Conservation (phyloP, 352 stramenopile genomes). For the Pythium periplocum region DNA sequence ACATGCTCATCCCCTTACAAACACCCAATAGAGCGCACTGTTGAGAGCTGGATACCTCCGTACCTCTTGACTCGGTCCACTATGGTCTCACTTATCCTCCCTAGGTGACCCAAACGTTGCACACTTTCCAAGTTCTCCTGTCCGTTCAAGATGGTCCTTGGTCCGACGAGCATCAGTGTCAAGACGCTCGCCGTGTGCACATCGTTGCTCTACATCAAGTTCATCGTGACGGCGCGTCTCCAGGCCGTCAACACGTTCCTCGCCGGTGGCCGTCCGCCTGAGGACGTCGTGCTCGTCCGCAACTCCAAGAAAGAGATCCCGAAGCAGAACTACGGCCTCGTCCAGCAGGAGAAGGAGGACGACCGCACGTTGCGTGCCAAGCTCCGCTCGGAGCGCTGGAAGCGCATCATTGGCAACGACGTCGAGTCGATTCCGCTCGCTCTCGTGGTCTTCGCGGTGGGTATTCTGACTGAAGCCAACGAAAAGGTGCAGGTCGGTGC, state of each 20-base stretch:
- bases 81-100: too few species aligned
- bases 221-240: slow-evolving; percentile 37
- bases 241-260: slow-evolving; percentile 48
- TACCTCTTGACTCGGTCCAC: too few species aligned
- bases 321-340: slow-evolving; percentile 6
- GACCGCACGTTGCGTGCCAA: slow-evolving; percentile 4
- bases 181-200: slow-evolving; percentile 55
- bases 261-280: slow-evolving; percentile 24
- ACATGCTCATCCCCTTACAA: too few species aligned
- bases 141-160: slow-evolving; percentile 7
- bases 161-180: slow-evolving; percentile 15
- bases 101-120: too few species aligned
- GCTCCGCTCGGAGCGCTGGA: slow-evolving; percentile 19
- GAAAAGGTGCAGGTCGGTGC: slow-evolving; percentile 25
- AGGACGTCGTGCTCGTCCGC: slow-evolving; percentile 3
- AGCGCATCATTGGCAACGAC: slow-evolving; percentile 49
- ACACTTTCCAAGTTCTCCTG: too few species aligned
- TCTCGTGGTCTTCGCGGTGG: slow-evolving; percentile 42
- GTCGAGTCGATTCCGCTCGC: slow-evolving; percentile 56
- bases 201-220: slow-evolving; percentile 62
- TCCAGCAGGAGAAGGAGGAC: slow-evolving; percentile 11
- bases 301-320: background rate
- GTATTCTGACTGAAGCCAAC: slow-evolving; percentile 34
- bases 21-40: too few species aligned
- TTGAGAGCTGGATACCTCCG: too few species aligned